Conservation (phyloP, 2,329 filamentous ascomycete species). For the Elsinoe perseae region DNA sequence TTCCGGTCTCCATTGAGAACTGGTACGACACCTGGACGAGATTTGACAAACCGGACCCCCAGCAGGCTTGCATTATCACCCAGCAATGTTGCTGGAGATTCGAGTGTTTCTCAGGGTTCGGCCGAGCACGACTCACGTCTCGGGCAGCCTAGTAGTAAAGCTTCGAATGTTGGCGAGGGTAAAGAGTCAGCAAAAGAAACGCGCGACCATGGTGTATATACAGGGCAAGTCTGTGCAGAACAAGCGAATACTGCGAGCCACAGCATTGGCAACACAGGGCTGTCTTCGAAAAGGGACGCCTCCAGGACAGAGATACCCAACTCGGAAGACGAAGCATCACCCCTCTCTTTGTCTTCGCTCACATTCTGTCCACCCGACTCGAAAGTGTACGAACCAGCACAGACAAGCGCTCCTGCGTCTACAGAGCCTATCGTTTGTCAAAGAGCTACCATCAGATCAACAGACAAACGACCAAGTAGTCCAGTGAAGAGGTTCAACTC, state of each 20-base stretch:
- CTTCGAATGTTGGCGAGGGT: too few species aligned
- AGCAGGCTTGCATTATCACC: neutral
- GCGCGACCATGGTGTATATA: too few species aligned
- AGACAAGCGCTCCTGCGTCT: neutral
- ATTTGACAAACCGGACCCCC: slow-evolving; percentile 14
- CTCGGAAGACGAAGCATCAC: slow-evolving; percentile 14
- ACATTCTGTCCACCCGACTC: neutral
- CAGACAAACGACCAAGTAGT: neutral
- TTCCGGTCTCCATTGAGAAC: slow-evolving; percentile 63
- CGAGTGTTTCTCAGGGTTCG: neutral
- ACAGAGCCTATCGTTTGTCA: neutral
- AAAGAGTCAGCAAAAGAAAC: too few species aligned
- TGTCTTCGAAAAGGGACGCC: too few species aligned
- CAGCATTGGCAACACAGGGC: too few species aligned
- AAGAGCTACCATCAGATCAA: neutral
- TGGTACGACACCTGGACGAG: slow-evolving; percentile 13
- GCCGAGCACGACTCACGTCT: neutral
- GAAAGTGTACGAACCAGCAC: neutral
- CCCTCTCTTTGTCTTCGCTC: neutral
- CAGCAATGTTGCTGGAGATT: neutral
- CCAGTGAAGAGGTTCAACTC: neutral
- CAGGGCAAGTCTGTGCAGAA: too few species aligned
- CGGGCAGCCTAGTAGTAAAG: too few species aligned
- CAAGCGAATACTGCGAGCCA: too few species aligned
- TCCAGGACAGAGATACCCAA: neutral